A percentile compares a stretch with the other conserved stretches of the same genome.
phyloP scores from a whole-genome alignment of 495 filamentous ascomycete species.

The Tricharina praecox region DNA sequence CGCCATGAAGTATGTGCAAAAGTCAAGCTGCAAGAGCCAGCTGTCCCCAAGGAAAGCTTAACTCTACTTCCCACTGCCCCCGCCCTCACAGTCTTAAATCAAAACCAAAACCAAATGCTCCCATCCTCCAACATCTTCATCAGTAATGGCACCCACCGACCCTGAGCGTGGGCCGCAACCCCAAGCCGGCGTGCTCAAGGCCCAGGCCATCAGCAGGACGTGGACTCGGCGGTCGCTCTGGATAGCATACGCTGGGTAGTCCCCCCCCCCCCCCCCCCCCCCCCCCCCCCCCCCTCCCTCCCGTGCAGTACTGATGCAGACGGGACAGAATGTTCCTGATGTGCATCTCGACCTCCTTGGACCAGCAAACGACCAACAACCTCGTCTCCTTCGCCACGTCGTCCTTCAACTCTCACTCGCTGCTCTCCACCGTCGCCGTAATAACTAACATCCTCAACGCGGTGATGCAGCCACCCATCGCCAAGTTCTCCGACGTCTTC shows the following conservation, averaged over 20 bases:
- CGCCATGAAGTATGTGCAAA: too few relatives aligned
- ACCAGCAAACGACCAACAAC: slow-evolving; percentile 32
- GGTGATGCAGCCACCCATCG: slow-evolving; percentile 51
- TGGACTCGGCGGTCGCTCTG: slow-evolving; percentile 18
- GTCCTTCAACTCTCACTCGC: slow-evolving; percentile 40
- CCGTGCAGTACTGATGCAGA: neutral
- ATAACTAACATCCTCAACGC: slow-evolving; percentile 39
- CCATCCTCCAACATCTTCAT: too few relatives aligned
- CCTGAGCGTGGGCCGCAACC: too few relatives aligned
- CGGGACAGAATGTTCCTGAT: slow-evolving; percentile 26
- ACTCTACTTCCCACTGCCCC: too few relatives aligned
- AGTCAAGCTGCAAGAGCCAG: too few relatives aligned
- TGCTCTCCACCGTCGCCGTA: slow-evolving; percentile 40
- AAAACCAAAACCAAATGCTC: too few relatives aligned
- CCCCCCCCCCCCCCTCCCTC: neutral
- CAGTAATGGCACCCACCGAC: too few relatives aligned
- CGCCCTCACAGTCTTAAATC: too few relatives aligned
- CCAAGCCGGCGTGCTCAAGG: slow-evolving; percentile 20
- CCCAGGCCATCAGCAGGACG: slow-evolving; percentile 13
- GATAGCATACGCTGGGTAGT: slow-evolving; percentile 25
- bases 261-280: neutral
- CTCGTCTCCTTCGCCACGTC: slow-evolving; percentile 35
- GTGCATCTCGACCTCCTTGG: slow-evolving; percentile 33
- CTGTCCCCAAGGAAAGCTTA: too few relatives aligned
- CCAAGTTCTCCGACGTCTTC: slow-evolving; percentile 52